Conservation (phyloP, 1,284 basidiomycete species). For the Veloporphyrellus conicus region DNA sequence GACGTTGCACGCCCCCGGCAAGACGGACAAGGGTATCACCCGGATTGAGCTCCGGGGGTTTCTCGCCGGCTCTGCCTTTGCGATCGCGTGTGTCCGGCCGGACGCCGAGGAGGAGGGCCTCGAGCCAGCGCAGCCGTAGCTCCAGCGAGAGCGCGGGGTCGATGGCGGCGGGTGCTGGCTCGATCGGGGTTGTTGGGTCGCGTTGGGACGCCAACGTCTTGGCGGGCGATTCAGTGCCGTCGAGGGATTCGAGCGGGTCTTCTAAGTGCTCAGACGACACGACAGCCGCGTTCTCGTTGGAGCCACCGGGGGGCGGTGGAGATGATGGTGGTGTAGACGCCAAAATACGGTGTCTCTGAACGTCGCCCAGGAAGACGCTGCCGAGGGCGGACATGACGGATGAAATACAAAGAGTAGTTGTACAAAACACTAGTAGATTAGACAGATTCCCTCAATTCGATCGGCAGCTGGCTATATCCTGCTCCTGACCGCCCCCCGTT, state of each 20-base stretch:
- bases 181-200: background rate
- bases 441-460: constrained; percentile 57
- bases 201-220: constrained; percentile 8
- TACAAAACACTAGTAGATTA: constrained; percentile 2
- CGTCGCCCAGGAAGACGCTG: constrained; percentile 72
- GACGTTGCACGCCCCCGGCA: constrained; percentile 57
- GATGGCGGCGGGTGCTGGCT: constrained; percentile 36
- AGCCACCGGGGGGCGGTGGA: constrained; percentile 40
- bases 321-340: constrained; percentile 64
- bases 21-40: constrained; percentile 55
- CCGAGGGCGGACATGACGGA: constrained; percentile 54
- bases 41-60: constrained; percentile 35
- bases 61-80: constrained; percentile 27
- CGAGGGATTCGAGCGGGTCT: constrained; percentile 28
- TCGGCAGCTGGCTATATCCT: constrained; percentile 67
- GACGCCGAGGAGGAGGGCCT: constrained; percentile 66
- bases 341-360: constrained; percentile 56
- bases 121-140: constrained; percentile 69
- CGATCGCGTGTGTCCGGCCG: constrained; percentile 41
- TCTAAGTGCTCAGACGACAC: constrained; percentile 20
- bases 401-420: background rate
- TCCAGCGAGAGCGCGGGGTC: constrained; percentile 65
- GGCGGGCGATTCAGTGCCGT: constrained; percentile 25
- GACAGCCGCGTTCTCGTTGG: constrained; percentile 7
- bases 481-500: constrained; percentile 36